Evolutionary conservation across 495 filamentous ascomycete species (phyloP).

Genomic region (Glonium stellatum): DNA sequence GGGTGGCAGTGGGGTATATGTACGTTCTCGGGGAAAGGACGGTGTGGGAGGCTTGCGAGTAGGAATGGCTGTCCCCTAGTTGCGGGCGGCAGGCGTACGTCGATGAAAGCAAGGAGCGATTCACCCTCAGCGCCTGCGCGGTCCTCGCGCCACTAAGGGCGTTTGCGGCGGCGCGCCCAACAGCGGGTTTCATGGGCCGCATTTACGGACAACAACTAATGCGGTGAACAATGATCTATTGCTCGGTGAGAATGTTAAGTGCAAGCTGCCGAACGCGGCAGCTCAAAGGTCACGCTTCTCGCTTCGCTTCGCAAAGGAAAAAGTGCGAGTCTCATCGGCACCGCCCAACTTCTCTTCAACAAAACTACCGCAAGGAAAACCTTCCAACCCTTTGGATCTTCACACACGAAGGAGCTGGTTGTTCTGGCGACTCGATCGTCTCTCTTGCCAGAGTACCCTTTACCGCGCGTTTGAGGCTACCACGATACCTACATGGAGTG

Average conservation of each 20-base stretch:
- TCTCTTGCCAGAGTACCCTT: constrained; percentile 23
- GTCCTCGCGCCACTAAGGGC: background rate
- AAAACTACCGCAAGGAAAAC: constrained; percentile 23
- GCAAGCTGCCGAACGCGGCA: background rate
- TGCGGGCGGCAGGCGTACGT: background rate
- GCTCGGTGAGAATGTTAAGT: constrained; percentile 8
- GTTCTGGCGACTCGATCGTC: constrained; percentile 18
- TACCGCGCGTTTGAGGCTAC: constrained; percentile 28
- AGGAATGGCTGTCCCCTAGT: background rate
- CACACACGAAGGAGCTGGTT: constrained; percentile 17
- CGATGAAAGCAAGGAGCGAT: background rate
- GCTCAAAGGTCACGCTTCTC: constrained; percentile 13
- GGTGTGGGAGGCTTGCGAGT: constrained; percentile 8
- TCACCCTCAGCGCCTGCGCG: background rate
- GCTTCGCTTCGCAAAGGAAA: background rate
- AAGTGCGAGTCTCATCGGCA: background rate
- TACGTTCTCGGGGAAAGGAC: background rate
- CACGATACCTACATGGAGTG: constrained; percentile 16
- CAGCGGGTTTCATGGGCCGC: constrained; percentile 1
- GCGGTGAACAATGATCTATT: constrained; percentile 11
- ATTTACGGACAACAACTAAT: background rate
- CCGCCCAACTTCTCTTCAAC: constrained; percentile 1
- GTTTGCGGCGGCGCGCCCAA: constrained; percentile 2
- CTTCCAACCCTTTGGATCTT: constrained; percentile 19
- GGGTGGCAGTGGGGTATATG: background rate